These are phyloP conservation scores for Penicillium egyptiacum DNA, from an alignment of 495 filamentous ascomycete species.

Conservation along the genomic window DNA sequence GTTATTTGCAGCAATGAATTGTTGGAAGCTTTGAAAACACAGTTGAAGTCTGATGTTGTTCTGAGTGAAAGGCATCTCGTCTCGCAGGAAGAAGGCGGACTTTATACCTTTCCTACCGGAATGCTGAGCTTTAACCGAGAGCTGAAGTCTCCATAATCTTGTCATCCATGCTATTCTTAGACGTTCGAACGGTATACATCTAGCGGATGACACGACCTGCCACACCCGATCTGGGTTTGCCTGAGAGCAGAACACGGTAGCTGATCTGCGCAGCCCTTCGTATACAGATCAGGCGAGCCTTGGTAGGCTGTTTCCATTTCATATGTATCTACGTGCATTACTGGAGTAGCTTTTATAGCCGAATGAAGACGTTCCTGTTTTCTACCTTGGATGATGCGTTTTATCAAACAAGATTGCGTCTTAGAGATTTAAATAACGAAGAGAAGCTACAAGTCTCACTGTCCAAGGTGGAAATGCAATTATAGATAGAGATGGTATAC, in stretches of 20 bases:
- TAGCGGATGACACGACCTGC: not conserved
- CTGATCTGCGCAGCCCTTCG: not conserved
- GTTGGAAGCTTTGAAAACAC: not conserved
- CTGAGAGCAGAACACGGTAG: not conserved
- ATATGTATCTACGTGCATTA: not conserved
- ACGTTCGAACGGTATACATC: not conserved
- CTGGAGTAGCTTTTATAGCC: not conserved
- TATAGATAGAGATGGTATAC: not conserved
- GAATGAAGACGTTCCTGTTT: not conserved
- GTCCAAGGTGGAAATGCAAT: not conserved
- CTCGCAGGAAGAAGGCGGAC: not conserved
- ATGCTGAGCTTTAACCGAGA: not conserved
- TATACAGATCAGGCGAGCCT: not conserved
- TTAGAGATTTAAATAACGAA: not conserved
- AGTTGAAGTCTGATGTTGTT: not conserved
- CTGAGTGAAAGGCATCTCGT: not conserved
- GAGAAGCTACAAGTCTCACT: not conserved
- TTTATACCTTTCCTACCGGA: not conserved
- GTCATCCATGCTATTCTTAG: slow-evolving; percentile 1
- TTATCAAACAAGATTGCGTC: not conserved
- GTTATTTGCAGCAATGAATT: not conserved
- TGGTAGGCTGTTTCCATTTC: not conserved
- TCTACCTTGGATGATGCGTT: not conserved
- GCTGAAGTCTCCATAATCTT: no score
- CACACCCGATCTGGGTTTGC: no score